Base-by-base conservation (phyloP, 2,329 filamentous ascomycete species). In the Nothophaeocryptopus gaeumannii region DNA sequence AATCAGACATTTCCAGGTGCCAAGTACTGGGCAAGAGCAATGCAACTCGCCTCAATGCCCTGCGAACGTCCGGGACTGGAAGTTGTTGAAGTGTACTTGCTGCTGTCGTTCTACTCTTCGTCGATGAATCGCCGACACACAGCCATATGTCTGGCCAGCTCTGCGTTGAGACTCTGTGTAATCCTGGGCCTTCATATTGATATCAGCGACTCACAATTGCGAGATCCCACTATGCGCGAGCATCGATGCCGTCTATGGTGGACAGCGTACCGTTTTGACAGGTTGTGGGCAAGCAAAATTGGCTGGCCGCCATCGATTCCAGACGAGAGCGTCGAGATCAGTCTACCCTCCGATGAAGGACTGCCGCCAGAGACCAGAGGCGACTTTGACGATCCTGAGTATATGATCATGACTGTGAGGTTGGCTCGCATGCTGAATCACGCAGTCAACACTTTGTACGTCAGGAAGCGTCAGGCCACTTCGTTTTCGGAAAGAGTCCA, bases 41-140 rank as follows among this genome's bases (percentile, higher is more conserved):
- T 67, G 4, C 63, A 66, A 9, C 61, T 74, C 5, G 60, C 75
- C 0, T 64, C 67, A 0, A 67, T 74, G 11, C 59, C 72, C 0
- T 67, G 69, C 31, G 74, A 78, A 40, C 60, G 74, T 0, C 73
- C 75, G 0, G 64, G 66, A 0, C 62, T 76, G 9, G 73, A 75
- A 7, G 61, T 70, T 2, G 67, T 78, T 8, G 75, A 78, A 54
- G 65, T 72, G 2, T 55, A 72, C 5, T 57, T 77, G 1, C 64
- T 78, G 2, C 66, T 78, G 74, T 72, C 71, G 0, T 66, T 77
- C 3, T 77, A 75, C 46, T 74, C 73, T 0, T 65, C 74, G 0
- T 63, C 67, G 1, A 57, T 77, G 3, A 78, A 78, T 38, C 63
- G 75, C 9, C 65, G 75, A 1, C 71, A 77, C 31, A 70, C 70